Percentiles rank a stretch among this genome's conserved stretches.
Evolutionary conservation across 306 rosid genomes (phyloP).

Genomic region (Malus domestica): ASM211411v1 NC_041800.1:31715733-31716232

Average conservation of each 20-base stretch:
- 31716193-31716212: not conserved
- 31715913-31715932: constrained; percentile 77
- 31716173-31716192: not conserved
- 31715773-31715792: constrained; percentile 1
- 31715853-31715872: constrained; percentile 13
- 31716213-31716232: constrained; percentile 75
- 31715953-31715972: constrained; percentile 9
- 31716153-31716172: no score
- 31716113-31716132: not conserved
- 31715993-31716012: no score
- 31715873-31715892: constrained; percentile 89
- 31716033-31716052: no score
- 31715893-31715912: constrained; percentile 68
- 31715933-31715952: constrained; percentile 56
- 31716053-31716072: no score
- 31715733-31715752: constrained; percentile 85
- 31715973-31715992: not conserved
- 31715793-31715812: constrained; percentile 5
- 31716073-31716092: no score
- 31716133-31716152: not conserved
- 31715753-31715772: constrained; percentile 90
- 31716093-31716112: no score
- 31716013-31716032: no score
- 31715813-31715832: not conserved
- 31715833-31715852: not conserved